Conservation (phyloP, 2,329 filamentous ascomycete genomes). For the Colletotrichum truncatum region DNA sequence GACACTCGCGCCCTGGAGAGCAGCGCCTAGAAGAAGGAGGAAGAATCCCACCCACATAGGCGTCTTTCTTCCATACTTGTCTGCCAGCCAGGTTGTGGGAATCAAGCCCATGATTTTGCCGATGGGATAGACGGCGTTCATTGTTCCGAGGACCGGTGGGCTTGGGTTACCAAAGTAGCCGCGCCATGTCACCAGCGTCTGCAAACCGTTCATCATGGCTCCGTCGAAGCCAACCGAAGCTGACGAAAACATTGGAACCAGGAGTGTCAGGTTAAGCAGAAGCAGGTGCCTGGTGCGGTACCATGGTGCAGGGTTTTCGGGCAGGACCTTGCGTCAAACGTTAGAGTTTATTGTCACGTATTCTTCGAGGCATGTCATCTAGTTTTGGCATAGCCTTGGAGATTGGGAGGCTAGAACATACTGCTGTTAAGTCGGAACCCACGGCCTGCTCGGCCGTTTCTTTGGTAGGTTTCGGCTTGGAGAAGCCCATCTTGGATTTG, state of each 20-base stretch:
- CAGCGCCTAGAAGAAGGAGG: constrained; percentile 42
- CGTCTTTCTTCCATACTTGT: constrained; percentile 46
- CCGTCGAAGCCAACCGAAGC: constrained; percentile 52
- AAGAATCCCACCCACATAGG: constrained; percentile 42
- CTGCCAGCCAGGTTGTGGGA: constrained; percentile 35
- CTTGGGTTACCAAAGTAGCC: constrained; percentile 40
- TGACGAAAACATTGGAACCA: constrained; percentile 53
- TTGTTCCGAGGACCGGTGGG: constrained; percentile 16
- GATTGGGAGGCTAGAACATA: background rate
- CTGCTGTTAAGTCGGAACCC: constrained; percentile 19
- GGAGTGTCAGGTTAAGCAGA: constrained; percentile 51
- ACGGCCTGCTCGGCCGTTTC: constrained; percentile 9
- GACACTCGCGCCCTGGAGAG: constrained; percentile 36
- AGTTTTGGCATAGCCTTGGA: background rate
- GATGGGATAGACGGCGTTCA: constrained; percentile 29
- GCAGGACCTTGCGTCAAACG: constrained; percentile 42
- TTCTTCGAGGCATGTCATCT: background rate
- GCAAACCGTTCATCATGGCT: constrained; percentile 44
- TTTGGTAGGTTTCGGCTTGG: constrained; percentile 7
- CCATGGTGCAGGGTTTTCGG: constrained; percentile 51
- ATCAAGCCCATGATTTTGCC: constrained; percentile 25
- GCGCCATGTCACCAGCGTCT: constrained; percentile 46
- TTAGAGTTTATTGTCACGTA: background rate
- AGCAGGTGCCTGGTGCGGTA: constrained; percentile 51
- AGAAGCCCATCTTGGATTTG: constrained; percentile 13